These are phyloP conservation scores for Aspergillus versicolor DNA, from an alignment of 2,329 filamentous ascomycete species.

Conservation along the genomic window DNA sequence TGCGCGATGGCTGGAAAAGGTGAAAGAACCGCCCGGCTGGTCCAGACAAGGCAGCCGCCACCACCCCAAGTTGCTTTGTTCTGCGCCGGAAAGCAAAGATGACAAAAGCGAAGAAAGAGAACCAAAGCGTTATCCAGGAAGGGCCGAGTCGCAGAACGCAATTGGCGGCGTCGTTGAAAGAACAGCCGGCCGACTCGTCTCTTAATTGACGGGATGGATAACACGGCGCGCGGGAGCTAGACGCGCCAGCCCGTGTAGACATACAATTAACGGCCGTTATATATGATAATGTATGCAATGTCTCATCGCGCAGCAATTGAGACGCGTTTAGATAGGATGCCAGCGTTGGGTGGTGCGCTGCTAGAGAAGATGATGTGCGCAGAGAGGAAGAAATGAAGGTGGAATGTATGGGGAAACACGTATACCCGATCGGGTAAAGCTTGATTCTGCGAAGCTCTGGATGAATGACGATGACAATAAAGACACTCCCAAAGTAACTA, in stretches of 20 bases:
- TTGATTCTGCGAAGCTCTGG: neutral
- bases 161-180: neutral
- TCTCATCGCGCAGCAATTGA: neutral
- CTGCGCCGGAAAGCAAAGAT: neutral
- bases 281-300: neutral
- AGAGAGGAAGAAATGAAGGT: neutral
- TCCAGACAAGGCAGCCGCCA: slow-evolving; percentile 7
- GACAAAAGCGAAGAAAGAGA: neutral
- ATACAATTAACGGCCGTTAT: neutral
- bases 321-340: neutral
- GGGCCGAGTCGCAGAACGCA: neutral
- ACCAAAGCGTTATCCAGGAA: neutral
- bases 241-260: neutral
- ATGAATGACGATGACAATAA: neutral
- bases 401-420: slow-evolving; percentile 5
- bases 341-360: neutral
- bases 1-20: neutral
- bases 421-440: slow-evolving; percentile 12
- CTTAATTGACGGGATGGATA: neutral
- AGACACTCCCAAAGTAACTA: neutral
- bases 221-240: neutral
- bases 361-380: neutral
- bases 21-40: slow-evolving; percentile 2
- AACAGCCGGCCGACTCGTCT: neutral
- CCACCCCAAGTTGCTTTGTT: slow-evolving; percentile 4